Evolutionary conservation across 768 basidiomycete genomes (phyloP).

Genomic region (Tephrocybe rancida): DNA sequence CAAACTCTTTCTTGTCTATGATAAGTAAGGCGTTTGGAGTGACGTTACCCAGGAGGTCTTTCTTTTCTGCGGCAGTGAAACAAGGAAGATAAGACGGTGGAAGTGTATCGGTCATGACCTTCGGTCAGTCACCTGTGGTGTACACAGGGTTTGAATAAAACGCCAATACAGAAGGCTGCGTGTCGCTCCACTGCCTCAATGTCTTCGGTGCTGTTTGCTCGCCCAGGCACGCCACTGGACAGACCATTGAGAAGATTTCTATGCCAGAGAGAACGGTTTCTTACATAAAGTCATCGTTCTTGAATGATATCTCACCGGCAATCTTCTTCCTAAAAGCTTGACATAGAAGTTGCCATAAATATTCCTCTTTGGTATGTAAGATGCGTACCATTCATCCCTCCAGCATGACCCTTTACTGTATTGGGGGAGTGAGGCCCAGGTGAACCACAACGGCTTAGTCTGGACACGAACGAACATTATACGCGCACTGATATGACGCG

Average conservation of each 20-base stretch:
- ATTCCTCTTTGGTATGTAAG: background rate
- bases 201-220: conserved; percentile 46
- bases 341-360: background rate
- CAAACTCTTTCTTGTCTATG: background rate
- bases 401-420: conserved; percentile 49
- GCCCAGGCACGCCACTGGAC: conserved; percentile 47
- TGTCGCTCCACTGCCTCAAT: conserved; percentile 47
- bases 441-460: background rate
- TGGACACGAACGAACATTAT: conserved; percentile 39
- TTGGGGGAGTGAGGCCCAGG: background rate
- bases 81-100: conserved; percentile 48
- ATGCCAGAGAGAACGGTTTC: conserved; percentile 2
- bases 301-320: conserved; percentile 55
- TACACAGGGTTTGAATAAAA: conserved; percentile 53
- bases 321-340: conserved; percentile 48
- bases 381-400: conserved; percentile 46
- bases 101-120: conserved; percentile 48
- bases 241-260: background rate
- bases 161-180: conserved; percentile 51
- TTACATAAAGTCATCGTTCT: conserved; percentile 54
- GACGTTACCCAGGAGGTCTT: conserved; percentile 38
- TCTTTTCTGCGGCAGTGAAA: conserved; percentile 47
- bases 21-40: background rate
- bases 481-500: conserved; percentile 47
- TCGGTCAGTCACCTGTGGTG: conserved; percentile 54